A percentile compares a stretch with the other conserved stretches of the same genome.
These are phyloP conservation scores for Daldinia sp. DNA, from an alignment of 2,329 filamentous ascomycete species.

Conservation along the genomic window DNA sequence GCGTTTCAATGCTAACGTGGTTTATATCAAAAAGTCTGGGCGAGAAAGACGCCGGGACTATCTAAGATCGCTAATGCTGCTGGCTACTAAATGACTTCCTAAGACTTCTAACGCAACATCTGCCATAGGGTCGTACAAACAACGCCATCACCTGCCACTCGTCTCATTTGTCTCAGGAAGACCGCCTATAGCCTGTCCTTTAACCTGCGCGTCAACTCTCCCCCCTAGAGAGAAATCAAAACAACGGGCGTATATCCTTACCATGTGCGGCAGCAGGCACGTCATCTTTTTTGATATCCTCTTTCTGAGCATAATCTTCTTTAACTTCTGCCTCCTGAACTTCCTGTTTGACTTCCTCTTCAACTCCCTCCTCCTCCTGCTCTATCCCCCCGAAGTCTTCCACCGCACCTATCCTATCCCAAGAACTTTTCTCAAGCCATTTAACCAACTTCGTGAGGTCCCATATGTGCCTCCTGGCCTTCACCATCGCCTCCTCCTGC, in stretches of 20 bases:
- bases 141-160: not conserved
- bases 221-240: not conserved
- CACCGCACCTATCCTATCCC: constrained; percentile 77
- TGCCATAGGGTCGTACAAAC: not conserved
- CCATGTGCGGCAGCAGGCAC: not conserved
- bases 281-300: not conserved
- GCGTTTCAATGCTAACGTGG: not conserved
- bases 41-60: not conserved
- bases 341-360: not conserved
- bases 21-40: not conserved
- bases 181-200: too few species aligned
- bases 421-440: constrained; percentile 76
- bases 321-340: not conserved
- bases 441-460: constrained; percentile 70
- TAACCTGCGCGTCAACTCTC: not conserved
- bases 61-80: not conserved
- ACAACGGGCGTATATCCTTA: not conserved
- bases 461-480: constrained; percentile 65
- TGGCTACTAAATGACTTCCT: not conserved
- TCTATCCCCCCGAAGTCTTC: constrained; percentile 71
- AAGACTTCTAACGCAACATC: not conserved
- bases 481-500: constrained; percentile 69
- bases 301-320: not conserved
- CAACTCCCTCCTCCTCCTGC: not conserved
- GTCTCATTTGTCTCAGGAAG: not conserved